phyloP scores from a whole-genome alignment of 768 basidiomycete species.

The Pleurotus djamor region DNA sequence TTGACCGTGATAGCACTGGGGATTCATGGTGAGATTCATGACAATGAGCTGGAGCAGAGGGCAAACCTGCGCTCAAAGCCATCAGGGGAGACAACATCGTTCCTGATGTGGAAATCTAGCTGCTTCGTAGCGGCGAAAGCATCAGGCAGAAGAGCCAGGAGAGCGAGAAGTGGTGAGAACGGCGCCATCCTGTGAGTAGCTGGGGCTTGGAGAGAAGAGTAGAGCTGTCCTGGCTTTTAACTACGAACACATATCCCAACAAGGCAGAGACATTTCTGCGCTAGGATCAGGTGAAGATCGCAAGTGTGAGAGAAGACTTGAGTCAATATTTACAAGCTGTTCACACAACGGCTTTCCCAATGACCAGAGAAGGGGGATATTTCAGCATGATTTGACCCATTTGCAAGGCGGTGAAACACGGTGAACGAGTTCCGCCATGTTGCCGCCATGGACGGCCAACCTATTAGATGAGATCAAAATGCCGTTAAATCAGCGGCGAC shows the following conservation, averaged over 20 bases:
- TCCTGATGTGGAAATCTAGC: slow-evolving; percentile 15
- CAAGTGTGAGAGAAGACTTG: slow-evolving; percentile 1
- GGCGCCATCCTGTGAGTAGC: slow-evolving; percentile 10
- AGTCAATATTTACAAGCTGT: not conserved
- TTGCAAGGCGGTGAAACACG: not conserved
- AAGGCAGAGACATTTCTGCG: slow-evolving; percentile 2
- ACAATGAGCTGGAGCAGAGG: not conserved
- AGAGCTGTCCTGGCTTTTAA: not conserved
- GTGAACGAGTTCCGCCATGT: not conserved
- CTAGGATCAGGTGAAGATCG: not conserved
- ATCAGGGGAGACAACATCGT: slow-evolving; percentile 18
- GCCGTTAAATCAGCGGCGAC: too few species aligned
- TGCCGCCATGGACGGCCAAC: not conserved
- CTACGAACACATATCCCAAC: not conserved
- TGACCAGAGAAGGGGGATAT: not conserved
- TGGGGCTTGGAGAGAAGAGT: not conserved
- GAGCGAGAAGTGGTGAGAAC: slow-evolving; percentile 5
- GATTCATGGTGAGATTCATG: not conserved
- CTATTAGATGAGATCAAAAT: slow-evolving; percentile 1
- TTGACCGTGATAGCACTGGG: slow-evolving; percentile 22
- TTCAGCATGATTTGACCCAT: not conserved
- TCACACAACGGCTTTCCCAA: slow-evolving; percentile 2
- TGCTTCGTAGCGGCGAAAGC: slow-evolving; percentile 9
- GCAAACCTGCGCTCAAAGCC: slow-evolving; percentile 17
- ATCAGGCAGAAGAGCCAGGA: slow-evolving; percentile 10